Percentiles rank a stretch among this genome's conserved stretches.
phyloP scores from a whole-genome alignment of 2,329 filamentous ascomycete genomes.

The Ophiosphaerella korrae region DNA sequence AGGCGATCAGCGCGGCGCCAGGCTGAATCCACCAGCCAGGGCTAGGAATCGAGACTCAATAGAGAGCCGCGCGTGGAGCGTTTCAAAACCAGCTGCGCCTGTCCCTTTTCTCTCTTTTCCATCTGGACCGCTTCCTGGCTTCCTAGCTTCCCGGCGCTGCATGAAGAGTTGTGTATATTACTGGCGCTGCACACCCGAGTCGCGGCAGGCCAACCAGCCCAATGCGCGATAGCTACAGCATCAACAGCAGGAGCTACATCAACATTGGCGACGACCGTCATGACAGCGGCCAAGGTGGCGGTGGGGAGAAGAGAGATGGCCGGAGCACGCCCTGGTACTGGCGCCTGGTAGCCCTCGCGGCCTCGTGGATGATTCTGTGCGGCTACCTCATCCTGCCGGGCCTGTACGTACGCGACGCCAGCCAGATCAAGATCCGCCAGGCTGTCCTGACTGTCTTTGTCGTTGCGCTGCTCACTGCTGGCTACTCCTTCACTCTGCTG shows the following conservation, averaged over 20 bases:
- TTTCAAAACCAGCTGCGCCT: constrained; percentile 11
- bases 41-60: constrained; percentile 11
- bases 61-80: constrained; percentile 5
- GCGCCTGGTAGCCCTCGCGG: constrained; percentile 50
- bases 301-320: too few species aligned
- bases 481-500: constrained; percentile 55
- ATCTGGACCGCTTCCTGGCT: background rate
- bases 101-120: constrained; percentile 16
- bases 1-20: constrained; percentile 28
- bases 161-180: constrained; percentile 17
- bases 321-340: constrained; percentile 53
- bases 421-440: constrained; percentile 48
- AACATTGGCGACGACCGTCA: constrained; percentile 30
- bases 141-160: constrained; percentile 8
- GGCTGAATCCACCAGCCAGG: constrained; percentile 25
- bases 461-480: constrained; percentile 53
- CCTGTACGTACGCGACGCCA: constrained; percentile 49
- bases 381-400: constrained; percentile 57
- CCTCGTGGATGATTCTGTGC: constrained; percentile 53
- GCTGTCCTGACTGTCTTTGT: constrained; percentile 52
- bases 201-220: constrained; percentile 24
- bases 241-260: constrained; percentile 34
- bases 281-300: constrained; percentile 16
- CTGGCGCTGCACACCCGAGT: constrained; percentile 24
- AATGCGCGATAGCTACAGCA: constrained; percentile 38